A percentile compares a stretch with the other conserved stretches of the same genome.
These are phyloP conservation scores for Colletotrichum tamarilloi DNA, from an alignment of 2,329 filamentous ascomycete genomes.

Conservation along the genomic window DNA sequence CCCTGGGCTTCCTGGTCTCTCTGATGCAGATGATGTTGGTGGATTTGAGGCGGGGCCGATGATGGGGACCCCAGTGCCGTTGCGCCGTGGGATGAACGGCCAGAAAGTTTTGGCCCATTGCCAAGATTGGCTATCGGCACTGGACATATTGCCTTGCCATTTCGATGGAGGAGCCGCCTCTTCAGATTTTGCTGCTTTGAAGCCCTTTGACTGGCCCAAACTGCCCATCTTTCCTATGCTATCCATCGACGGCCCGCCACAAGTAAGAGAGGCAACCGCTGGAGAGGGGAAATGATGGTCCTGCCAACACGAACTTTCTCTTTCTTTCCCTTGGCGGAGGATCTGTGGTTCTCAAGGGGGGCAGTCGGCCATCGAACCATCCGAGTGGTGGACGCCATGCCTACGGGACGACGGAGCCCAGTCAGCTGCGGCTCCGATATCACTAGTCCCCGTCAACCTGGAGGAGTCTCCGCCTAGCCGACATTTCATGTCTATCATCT, in stretches of 20 bases:
- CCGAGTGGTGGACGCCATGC: conserved; percentile 13
- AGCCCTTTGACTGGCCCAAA: conserved; percentile 13
- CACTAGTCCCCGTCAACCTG: background rate
- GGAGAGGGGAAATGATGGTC: conserved; percentile 19
- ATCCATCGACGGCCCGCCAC: conserved; percentile 21
- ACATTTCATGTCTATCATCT: background rate
- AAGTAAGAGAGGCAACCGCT: background rate
- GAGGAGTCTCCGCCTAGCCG: background rate
- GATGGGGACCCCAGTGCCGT: conserved; percentile 18
- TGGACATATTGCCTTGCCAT: conserved; percentile 30
- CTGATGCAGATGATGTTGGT: conserved; percentile 13
- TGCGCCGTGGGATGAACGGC: conserved; percentile 17
- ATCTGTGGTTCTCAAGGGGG: background rate
- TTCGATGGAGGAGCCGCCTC: conserved; percentile 12
- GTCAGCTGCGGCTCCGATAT: background rate
- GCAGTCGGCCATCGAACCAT: conserved; percentile 15
- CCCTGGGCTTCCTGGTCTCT: background rate
- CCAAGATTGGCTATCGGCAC: conserved; percentile 34
- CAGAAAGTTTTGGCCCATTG: conserved; percentile 26
- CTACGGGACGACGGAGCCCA: conserved; percentile 3
- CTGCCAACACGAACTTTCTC: conserved; percentile 26
- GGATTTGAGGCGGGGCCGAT: conserved; percentile 19
- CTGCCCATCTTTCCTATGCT: background rate
- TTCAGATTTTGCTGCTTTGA: conserved; percentile 30
- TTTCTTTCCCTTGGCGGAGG: background rate